phyloP scores from a whole-genome alignment of 148 eudicot genomes.

The Persicaria tinctoria region DNA sequence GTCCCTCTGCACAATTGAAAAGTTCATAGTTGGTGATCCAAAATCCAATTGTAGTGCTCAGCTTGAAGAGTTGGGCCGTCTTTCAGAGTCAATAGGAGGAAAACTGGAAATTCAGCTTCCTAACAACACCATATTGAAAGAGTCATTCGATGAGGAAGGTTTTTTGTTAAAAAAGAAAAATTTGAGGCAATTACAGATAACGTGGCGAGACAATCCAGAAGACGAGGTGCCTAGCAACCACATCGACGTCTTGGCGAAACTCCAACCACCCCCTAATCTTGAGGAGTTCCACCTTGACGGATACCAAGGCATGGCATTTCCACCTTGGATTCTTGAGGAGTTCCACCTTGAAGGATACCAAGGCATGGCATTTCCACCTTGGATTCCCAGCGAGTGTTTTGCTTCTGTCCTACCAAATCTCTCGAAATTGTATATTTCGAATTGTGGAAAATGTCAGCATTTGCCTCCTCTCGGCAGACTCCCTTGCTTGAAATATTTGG shows the following conservation, averaged over 20 bases:
- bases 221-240: not conserved
- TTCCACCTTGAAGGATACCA: no score
- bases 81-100: not conserved
- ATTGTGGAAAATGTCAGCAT: not conserved
- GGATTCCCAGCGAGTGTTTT: not conserved
- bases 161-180: not conserved
- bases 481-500: not conserved
- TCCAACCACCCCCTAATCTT: not conserved
- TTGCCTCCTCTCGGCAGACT: constrained; percentile 1
- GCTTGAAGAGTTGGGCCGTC: constrained; percentile 1
- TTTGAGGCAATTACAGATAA: not conserved
- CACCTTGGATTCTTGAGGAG: not conserved
- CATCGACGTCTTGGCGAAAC: not conserved
- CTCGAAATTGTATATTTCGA: not conserved
- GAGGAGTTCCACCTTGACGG: not conserved
- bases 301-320: not conserved
- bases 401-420: not conserved
- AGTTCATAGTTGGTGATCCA: constrained; percentile 6
- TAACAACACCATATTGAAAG: not conserved
- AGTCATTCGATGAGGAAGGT: not conserved
- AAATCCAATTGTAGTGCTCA: not conserved
- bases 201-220: not conserved
- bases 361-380: no score
- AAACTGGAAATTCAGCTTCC: not conserved
- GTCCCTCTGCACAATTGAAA: not conserved